Base-by-base conservation (phyloP, 2,329 filamentous ascomycete genomes). In the Aphanoascus verrucosus region DNA sequence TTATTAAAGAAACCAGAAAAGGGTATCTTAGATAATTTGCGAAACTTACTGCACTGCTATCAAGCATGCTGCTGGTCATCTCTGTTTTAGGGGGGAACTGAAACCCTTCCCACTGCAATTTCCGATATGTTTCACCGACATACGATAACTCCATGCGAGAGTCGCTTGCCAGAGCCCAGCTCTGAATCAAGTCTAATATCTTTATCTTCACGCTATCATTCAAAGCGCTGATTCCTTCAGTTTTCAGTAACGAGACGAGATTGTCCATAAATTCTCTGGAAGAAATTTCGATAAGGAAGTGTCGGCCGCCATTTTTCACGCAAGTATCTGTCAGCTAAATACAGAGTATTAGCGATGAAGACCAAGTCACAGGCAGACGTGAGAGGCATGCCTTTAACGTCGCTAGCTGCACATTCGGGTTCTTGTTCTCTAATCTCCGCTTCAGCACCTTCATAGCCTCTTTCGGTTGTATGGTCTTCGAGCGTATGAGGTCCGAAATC, bases 241-340 rank as follows among this genome's bases (percentile, higher is more conserved):
- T 85, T 66, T 91, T 90, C 32, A 98, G 78, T 14, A 98, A 77
- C 34, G 91, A 96, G 15, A 88, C 85, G 50, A 98, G 74, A 67
- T 96, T 96, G 72, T 98, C 93, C 86, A 98, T 94, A 65, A 97
- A 98, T 73, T 98, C 93, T 59, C 90, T 83, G 15, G 91, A 96
- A 40, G 93, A 91, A 62, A 98, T 93, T 73, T 98, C 93, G 60
- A 84, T 79, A 48, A 98, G 83, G 70, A 98, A 98, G 71, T 98
- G 93, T 38, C 85, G 81, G 61, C 93, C 93, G 56, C 93, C 93
- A 75, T 98, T 98, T 75, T 98, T 98, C 57, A 97, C 89, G 67
- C 93, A 98, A 0, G 93, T 97, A 73, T 98, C 93, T 60, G 90
- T 95, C 64, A 98, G 84, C 88, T 84, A 49, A 49, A 45, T 57